Conservation (phyloP, 768 basidiomycete genomes). For the Leccinum boreale region DNA sequence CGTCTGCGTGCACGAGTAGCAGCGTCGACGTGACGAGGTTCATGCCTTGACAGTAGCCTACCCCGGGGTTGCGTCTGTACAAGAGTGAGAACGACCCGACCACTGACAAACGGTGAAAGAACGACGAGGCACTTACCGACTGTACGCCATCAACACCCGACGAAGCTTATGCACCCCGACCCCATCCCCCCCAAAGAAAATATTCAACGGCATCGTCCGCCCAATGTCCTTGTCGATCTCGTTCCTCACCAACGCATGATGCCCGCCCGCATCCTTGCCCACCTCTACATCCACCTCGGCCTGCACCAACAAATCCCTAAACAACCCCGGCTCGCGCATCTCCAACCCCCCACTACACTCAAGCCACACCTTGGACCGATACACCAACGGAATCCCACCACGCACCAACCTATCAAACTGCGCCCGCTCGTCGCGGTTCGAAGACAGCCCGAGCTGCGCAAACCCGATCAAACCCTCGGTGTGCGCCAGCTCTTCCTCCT, state of each 20-base stretch:
- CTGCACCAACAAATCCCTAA: constrained; percentile 74
- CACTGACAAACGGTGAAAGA: neutral
- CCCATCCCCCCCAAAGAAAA: constrained; percentile 97
- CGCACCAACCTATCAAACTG: constrained; percentile 81
- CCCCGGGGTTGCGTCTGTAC: constrained; percentile 78
- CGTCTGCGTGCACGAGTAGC: constrained; percentile 87
- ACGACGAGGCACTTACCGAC: constrained; percentile 54
- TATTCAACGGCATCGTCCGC: constrained; percentile 87
- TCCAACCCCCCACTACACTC: constrained; percentile 95
- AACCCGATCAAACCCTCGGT: constrained; percentile 88
- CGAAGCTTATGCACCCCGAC: constrained; percentile 90
- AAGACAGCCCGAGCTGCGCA: constrained; percentile 78
- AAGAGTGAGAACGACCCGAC: neutral
- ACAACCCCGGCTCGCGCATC: constrained; percentile 87
- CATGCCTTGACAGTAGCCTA: constrained; percentile 96
- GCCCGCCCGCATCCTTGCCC: neutral
- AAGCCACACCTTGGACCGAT: constrained; percentile 86
- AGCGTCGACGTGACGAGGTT: constrained; percentile 94
- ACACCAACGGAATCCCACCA: constrained; percentile 82
- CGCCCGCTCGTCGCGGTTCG: constrained; percentile 66
- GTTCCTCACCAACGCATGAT: constrained; percentile 45
- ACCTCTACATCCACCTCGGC: constrained; percentile 37
- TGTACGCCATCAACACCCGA: constrained; percentile 87
- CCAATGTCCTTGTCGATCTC: constrained; percentile 98
- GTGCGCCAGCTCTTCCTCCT: constrained; percentile 75